Evolutionary conservation across 306 rosid genomes (phyloP), one percentile per base, ranked within the genome.

Genomic region (Hippophae tibetana): DNA sequence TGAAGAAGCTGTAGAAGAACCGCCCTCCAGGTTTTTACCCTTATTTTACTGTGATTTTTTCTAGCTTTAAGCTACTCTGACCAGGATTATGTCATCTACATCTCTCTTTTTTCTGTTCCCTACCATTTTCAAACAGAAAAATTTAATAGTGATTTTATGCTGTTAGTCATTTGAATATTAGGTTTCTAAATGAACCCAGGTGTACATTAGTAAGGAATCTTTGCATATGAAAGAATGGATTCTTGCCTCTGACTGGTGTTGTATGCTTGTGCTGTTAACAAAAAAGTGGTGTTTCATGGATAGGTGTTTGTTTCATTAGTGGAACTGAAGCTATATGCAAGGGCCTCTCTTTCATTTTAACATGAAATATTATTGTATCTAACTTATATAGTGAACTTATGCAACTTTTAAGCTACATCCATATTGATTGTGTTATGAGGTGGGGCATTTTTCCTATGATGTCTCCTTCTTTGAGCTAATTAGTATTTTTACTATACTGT

Each of bases 1-100:
- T 59, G 97, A 86, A 74, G 97, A 88, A 74, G 69, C 69, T 58
- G 77, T 44, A 58, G 90, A 84, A 64, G 90, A 83, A 69, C 80
- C 58, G 72, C 49, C 79, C 47, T 74, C 88, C 48, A 93, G 99
- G 99, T 89, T 63, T 54, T 83, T 62, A 49, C 47, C 70, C 54
- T 71, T 46, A 60, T 47, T 56, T 18, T 53, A 23, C 42, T 49
- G 40, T 47, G 7, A 47, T 60, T 42, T 54, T 42, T 48, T 41
- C 6, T 40, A 6, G 47, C 31, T 41, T 9, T 56, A 31, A 66
- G 44, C 25, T 25, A 25, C 61, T 56, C 5, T 11, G 62, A 42
- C 62, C 12, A 41, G 53, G 57, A 52, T 66, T 27, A 56, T 52
- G 48, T 69, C 56, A 10, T 52, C 31, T 43, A 6, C 26, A 49